Base-by-base conservation (phyloP, 2,329 filamentous ascomycete species). In the Fusarium sarcochroum region DNA sequence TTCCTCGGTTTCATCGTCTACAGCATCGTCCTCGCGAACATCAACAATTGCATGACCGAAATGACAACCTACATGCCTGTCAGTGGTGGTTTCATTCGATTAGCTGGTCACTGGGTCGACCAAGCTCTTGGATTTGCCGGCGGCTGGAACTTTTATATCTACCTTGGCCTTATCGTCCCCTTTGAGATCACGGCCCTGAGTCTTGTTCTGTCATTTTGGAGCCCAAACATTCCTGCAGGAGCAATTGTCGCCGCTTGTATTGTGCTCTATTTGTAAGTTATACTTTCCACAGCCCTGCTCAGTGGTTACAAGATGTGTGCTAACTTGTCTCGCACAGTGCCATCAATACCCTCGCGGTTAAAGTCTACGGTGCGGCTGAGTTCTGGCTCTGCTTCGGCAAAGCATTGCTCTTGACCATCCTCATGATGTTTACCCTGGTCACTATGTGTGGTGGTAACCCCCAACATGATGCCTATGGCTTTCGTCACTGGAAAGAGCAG, bases 381-480 rank as follows among this genome's bases (percentile, higher is more conserved):
- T 94, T 94, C 72, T 89, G 85, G 84, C 80, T 88, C 4, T 84
- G 85, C 5, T 78, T 76, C 20, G 87, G 87, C 62, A 91, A 91
- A 75, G 83, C 91, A 27, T 74, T 91, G 13, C 82, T 91, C 40
- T 89, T 90, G 68, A 80, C 89, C 63, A 87, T 88, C n/a, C 80
- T 92, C 53, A 89, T 93, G 75, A 78, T 84, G 70, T 93, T 90
- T 79, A 93, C 91, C 11, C 90, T 94, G 74, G 85, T 94, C 70
- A 89, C 88, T 45, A 93, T 93, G 89, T 81, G 92, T 11, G 91
- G 91, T 34, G 91, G 90, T 23, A 94, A 94, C 69, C 91, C 91
- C 0, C 76, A 88, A 7, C 81, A 87, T 57, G 89, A 91, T 69
- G 82, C 87, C 4, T 92, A 88, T 72, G 91, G 90, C 13, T 93